Base-by-base conservation (phyloP, 257 asterid species). In the Forsythia viridissima region DNA sequence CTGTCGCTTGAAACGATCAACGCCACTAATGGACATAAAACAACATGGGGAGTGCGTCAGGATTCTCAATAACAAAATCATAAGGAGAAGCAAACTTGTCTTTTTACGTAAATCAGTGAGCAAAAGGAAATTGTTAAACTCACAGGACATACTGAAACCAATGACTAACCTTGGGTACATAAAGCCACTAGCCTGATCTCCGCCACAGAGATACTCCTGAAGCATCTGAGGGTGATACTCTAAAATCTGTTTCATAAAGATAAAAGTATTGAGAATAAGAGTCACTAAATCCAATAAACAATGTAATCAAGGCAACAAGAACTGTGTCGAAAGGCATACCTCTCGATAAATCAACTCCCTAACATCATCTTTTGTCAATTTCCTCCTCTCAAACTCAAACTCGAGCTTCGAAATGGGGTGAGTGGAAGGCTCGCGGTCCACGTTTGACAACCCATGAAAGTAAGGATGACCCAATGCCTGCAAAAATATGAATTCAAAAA, bases 221-320 rank as follows among this genome's bases (percentile, higher is more conserved):
- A 95, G 98, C 99, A 95, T 92, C 87, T 95, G 92, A 65, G 99
- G 99, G 79, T 95, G 97, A 83, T 95, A 95, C 93, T 95, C 99
- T 74, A 95, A 81, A 78, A 95, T 95, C 99, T 95, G 96, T 82
- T 83, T 59, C 75, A 66, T 70, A 80, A 76, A 67, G 30, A 83
- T 30, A 79, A 39, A 70, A 71, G 68, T 71, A 30, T 15, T 73
- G 75, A 59, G 8, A 77, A 79, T 70, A 72, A 40, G 24, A 41
- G 69, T 80, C 12, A 36, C 70, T n/a, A 75, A 67, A 70, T 71
- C 16, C 72, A 75, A 10, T 63, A 73, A 72, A 66, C 74, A 79
- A 82, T 52, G 74, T 59, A 55, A 72, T 61, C 7, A 61, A 80
- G 70, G 65, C 81, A 86, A 78, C 66, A 76, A 48, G 73, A 3